Base-by-base conservation (phyloP, 108 stramenopile species). In the Hondaea fermentalgiana region DNA sequence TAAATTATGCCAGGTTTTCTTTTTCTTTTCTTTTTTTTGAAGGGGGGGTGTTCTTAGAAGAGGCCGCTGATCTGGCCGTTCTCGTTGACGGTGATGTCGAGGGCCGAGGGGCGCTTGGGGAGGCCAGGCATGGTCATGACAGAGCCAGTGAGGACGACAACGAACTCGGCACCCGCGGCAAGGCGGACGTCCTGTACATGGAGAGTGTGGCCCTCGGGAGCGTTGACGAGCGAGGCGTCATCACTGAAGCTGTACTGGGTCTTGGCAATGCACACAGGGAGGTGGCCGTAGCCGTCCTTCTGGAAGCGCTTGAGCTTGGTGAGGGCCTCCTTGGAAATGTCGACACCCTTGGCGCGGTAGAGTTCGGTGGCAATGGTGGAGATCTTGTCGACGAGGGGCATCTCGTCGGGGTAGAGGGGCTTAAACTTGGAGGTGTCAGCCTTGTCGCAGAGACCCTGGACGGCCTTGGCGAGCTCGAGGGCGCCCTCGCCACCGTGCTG, bases 101-200 rank as follows among this genome's bases (percentile, higher is more conserved):
- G 76, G 49, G 76, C 76, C 19, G 76, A 83, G 12, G 76, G 76
- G 51, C 76, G 76, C 76, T 83, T 83, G 44, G 76, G 76, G 49
- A 83, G 51, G 76, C 76, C 76, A 12, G 76, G 76, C 76, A 83
- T 83, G 76, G 76, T 83, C 76, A 83, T 83, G 49, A 83, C 76
- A 23, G 49, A 53, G 12, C 76, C 76, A 55, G 76, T 83, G 49
- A 83, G 51, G 19, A 83, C 76, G 49, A 83, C 76, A 17, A 83
- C 76, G n/a, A 83, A 83, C 76, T 83, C 76, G 28, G 76, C 76
- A 53, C 76, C 76, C 16, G 76, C 76, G 49, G 76, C 44, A 44
- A 83, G 76, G 49, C 76, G 44, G 23, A 83, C 76, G 51, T 83
- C 76, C 23, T 47, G 49, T 28, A 83, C 51, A 44, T 83, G 76